Base-by-base conservation (phyloP, 2,329 filamentous ascomycete species). In the Lasiodiplodia sp. region DNA sequence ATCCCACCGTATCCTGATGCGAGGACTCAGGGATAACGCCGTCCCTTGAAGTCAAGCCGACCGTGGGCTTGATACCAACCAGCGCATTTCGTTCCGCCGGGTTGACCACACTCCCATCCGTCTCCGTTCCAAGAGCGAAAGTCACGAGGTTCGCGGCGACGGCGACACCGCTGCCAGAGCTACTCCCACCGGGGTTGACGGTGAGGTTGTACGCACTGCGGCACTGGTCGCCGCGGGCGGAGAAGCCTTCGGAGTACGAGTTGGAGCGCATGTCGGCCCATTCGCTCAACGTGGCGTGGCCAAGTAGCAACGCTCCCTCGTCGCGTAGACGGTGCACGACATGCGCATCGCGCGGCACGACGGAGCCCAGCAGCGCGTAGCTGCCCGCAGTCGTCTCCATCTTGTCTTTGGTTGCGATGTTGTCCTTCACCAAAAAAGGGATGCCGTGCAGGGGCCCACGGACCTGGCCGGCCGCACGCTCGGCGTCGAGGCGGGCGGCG, bases 361-460 rank as follows among this genome's bases (percentile, higher is more conserved):
- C 86, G 10, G 89, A 85, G 0, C 88, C 88, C 0, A 89, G 73
- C 0, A 92, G 81, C 1, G 88, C 85, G 70, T 85, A 90, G 0
- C 89, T 92, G 2, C 90, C 90, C 3, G 89, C 85, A 57, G 70
- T 34, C 8, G 31, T 34, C 31, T 34, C 31, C 31, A 34, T 10
- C 31, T 34, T 34, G 31, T 70, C 49, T 14, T 52, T 52, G n/a
- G 49, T 23, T 7, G 49, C 52, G 21, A 55, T 25, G 34, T 77
- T 78, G 38, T 94, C 91, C 78, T 94, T 94, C 71, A 93, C 86
- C 2, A 91, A 82, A 75, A 92, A 92, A 0, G 92, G 91, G 53
- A 94, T 92, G 3, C 91, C 91, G 75, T 94, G 91, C 1, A 94
- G 83, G 0, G 88, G 87, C 1, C 90, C 86, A n/a, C 89, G 85